A percentile compares a stretch with the other conserved stretches of the same genome.
phyloP scores from a whole-genome alignment of 768 basidiomycete species.

The Pleurotus ostreatus region DNA sequence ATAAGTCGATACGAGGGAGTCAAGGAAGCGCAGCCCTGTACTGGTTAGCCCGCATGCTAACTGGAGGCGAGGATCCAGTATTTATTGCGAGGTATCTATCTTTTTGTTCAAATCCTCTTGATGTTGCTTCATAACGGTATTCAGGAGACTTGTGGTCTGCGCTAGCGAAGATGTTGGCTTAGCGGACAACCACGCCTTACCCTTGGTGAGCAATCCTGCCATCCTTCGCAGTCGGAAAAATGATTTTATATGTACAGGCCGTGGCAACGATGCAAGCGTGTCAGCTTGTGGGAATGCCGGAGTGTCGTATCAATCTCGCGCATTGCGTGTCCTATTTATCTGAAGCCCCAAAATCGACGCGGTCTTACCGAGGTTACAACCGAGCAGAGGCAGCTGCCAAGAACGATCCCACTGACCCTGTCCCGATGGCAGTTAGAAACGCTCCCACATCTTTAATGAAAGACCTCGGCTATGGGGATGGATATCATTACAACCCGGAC shows the following conservation, averaged over 20 bases:
- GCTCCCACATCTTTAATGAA: constrained; percentile 73
- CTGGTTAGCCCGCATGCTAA: constrained; percentile 84
- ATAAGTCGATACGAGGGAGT: constrained; percentile 78
- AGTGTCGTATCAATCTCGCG: constrained; percentile 74
- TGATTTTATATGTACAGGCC: constrained; percentile 35
- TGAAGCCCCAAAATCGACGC: constrained; percentile 80
- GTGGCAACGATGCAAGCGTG: constrained; percentile 61
- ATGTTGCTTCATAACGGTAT: background rate
- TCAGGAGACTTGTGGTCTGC: constrained; percentile 65
- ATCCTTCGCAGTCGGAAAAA: background rate
- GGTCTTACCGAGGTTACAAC: constrained; percentile 75
- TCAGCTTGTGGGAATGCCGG: constrained; percentile 75
- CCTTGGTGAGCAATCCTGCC: constrained; percentile 47
- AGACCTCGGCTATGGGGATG: constrained; percentile 61
- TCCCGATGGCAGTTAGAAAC: constrained; percentile 74
- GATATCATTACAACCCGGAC: constrained; percentile 61
- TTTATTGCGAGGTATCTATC: constrained; percentile 46
- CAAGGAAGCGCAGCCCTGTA: constrained; percentile 79
- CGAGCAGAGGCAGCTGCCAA: constrained; percentile 61
- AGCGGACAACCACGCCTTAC: constrained; percentile 73
- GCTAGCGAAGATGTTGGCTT: constrained; percentile 86
- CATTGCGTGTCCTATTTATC: constrained; percentile 75
- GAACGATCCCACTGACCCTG: constrained; percentile 45
- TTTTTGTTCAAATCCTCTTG: background rate
- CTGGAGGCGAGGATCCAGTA: constrained; percentile 76